These are phyloP conservation scores for Aspergillus sp. DNA, from an alignment of 2,329 filamentous ascomycete genomes.

Conservation along the genomic window DNA sequence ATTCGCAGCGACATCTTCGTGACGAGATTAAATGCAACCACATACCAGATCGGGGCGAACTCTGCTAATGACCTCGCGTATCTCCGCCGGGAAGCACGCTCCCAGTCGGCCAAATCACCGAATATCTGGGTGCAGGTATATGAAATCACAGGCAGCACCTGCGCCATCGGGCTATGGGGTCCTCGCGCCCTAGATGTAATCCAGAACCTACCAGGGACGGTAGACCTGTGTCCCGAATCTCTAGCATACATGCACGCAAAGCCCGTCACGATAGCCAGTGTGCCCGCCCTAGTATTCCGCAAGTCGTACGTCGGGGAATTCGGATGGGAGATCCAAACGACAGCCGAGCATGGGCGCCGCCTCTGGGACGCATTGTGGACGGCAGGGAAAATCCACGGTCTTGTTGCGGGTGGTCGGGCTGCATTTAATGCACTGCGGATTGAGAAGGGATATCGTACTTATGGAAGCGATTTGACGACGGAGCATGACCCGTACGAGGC, in stretches of 20 bases:
- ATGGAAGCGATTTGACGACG: constrained; percentile 59
- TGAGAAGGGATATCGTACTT: constrained; percentile 60
- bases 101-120: constrained; percentile 44
- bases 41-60: constrained; percentile 57
- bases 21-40: constrained; percentile 50
- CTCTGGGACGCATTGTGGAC: constrained; percentile 61
- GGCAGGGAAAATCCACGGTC: constrained; percentile 55
- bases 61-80: constrained; percentile 56
- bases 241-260: constrained; percentile 55
- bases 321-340: constrained; percentile 64
- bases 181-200: constrained; percentile 57
- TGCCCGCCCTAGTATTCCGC: constrained; percentile 57
- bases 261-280: constrained; percentile 50
- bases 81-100: constrained; percentile 53
- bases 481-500: constrained; percentile 63
- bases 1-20: constrained; percentile 60
- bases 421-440: constrained; percentile 61
- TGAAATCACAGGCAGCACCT: constrained; percentile 61
- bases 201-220: constrained; percentile 28
- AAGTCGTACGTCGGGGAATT: constrained; percentile 62
- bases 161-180: constrained; percentile 64
- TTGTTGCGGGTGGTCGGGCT: constrained; percentile 59
- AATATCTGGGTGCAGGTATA: constrained; percentile 52
- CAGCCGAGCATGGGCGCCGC: constrained; percentile 57
- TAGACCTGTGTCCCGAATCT: constrained; percentile 29